A percentile compares a stretch with the other conserved stretches of the same genome.
These are phyloP conservation scores for Suillus lakei DNA, from an alignment of 768 basidiomycete genomes.

Conservation along the genomic window DNA sequence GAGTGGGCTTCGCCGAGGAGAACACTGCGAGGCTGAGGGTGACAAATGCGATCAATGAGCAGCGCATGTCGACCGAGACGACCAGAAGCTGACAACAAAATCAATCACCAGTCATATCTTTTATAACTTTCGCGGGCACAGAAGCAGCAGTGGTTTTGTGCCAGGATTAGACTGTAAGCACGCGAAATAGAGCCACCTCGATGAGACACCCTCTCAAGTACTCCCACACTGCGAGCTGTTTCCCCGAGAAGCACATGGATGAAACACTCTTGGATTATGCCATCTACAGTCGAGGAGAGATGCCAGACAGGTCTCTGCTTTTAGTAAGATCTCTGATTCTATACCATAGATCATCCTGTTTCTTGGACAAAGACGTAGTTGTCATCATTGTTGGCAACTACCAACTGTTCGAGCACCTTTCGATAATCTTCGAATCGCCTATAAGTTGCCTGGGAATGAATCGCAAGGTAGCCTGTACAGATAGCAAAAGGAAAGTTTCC, in stretches of 20 bases:
- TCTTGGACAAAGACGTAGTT: not conserved
- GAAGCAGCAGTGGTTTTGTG: constrained; percentile 16
- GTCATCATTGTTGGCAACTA: not conserved
- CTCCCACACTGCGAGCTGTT: constrained; percentile 6
- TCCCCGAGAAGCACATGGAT: constrained; percentile 4
- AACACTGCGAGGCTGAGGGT: constrained; percentile 22
- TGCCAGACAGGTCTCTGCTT: not conserved
- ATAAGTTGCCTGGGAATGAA: not conserved
- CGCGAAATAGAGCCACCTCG: constrained; percentile 55
- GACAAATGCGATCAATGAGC: constrained; percentile 20
- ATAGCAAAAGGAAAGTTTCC: not conserved
- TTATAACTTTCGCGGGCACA: constrained; percentile 8
- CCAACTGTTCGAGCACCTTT: not conserved
- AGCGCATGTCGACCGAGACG: constrained; percentile 10
- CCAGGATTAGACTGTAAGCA: constrained; percentile 38
- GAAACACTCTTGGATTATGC: not conserved
- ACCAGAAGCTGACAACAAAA: not conserved
- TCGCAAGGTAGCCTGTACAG: not conserved
- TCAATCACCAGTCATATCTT: constrained; percentile 10
- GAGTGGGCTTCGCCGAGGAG: constrained; percentile 19
- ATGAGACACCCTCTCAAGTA: constrained; percentile 34
- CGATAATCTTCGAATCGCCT: not conserved
- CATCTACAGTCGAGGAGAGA: not conserved
- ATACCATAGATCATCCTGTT: not conserved
- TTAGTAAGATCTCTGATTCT: not conserved